A percentile compares a stretch with the other conserved stretches of the same genome.
Evolutionary conservation across 176 grass and related monocot genomes (phyloP).

Genomic region (Hsuehochloa calcarea): DNA sequence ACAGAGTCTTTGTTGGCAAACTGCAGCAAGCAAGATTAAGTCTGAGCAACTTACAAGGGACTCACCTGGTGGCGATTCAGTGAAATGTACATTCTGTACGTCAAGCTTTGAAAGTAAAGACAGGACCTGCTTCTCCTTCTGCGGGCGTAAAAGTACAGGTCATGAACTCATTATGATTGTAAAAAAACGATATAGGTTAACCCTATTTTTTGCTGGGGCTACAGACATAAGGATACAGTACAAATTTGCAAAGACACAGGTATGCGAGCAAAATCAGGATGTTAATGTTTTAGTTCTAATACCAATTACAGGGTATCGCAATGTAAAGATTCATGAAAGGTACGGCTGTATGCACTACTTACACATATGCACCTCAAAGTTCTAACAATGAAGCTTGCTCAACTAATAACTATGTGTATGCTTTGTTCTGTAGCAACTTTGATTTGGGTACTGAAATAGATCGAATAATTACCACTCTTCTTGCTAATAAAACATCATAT

Average conservation of each 20-base stretch:
- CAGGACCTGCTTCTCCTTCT: conserved; percentile 87
- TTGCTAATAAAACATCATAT: not conserved
- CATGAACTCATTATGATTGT: not conserved
- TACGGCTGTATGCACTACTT: not conserved
- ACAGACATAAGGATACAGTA: not conserved
- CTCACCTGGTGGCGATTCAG: conserved; percentile 66
- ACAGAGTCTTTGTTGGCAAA: conserved; percentile 6
- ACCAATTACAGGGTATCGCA: not conserved
- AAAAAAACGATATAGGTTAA: not conserved
- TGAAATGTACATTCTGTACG: conserved; percentile 61
- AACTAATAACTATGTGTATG: not conserved
- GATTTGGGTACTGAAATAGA: not conserved
- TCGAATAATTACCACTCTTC: not conserved
- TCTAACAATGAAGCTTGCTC: not conserved
- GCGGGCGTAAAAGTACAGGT: not conserved
- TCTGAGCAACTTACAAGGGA: not conserved
- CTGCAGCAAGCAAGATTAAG: not conserved
- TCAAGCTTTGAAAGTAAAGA: conserved; percentile 90
- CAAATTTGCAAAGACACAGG: not conserved
- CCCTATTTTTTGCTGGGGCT: not conserved
- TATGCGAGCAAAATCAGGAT: not conserved
- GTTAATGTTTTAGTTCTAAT: not conserved
- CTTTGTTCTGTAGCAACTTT: conserved; percentile 19
- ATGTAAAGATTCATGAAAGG: not conserved
- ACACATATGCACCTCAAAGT: not conserved